These are phyloP conservation scores for Penicillium malachiteum DNA, from an alignment of 495 filamentous ascomycete species.

Conservation along the genomic window DNA sequence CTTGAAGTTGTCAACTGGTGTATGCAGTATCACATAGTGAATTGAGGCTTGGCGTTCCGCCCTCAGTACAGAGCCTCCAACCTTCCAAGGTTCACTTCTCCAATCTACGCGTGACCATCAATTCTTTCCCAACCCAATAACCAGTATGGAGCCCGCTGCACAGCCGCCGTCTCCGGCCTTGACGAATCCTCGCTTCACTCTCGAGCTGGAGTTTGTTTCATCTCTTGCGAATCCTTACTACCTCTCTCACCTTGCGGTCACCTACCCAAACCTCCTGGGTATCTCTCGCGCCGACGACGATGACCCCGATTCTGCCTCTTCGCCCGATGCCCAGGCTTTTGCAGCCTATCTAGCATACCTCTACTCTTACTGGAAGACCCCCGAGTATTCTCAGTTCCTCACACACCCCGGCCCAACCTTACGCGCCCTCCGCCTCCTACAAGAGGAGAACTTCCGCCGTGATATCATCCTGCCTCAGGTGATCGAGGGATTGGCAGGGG, in stretches of 20 bases:
- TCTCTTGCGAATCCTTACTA: slow-evolving; percentile 83
- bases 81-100: too few relatives aligned
- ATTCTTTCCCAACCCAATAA: background rate
- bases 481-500: slow-evolving; percentile 58
- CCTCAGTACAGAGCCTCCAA: background rate
- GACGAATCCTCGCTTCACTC: slow-evolving; percentile 44
- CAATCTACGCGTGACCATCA: background rate
- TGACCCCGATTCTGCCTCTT: slow-evolving; percentile 46
- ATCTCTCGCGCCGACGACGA: slow-evolving; percentile 40
- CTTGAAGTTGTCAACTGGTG: too few relatives aligned
- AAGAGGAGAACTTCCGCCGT: slow-evolving; percentile 77
- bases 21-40: background rate
- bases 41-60: background rate
- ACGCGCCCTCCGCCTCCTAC: slow-evolving; percentile 75
- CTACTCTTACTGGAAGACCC: slow-evolving; percentile 74
- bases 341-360: slow-evolving; percentile 81
- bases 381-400: slow-evolving; percentile 80
- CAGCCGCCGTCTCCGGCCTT: slow-evolving; percentile 35
- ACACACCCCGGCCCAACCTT: slow-evolving; percentile 82
- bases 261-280: slow-evolving; percentile 49
- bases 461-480: slow-evolving; percentile 78
- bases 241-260: slow-evolving; percentile 76
- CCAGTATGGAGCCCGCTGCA: slow-evolving; percentile 23
- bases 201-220: slow-evolving; percentile 71
- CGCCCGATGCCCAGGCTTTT: slow-evolving; percentile 61